Conservation (phyloP, 371 early-diverging fungal species). For the Mortierella sp. region DNA sequence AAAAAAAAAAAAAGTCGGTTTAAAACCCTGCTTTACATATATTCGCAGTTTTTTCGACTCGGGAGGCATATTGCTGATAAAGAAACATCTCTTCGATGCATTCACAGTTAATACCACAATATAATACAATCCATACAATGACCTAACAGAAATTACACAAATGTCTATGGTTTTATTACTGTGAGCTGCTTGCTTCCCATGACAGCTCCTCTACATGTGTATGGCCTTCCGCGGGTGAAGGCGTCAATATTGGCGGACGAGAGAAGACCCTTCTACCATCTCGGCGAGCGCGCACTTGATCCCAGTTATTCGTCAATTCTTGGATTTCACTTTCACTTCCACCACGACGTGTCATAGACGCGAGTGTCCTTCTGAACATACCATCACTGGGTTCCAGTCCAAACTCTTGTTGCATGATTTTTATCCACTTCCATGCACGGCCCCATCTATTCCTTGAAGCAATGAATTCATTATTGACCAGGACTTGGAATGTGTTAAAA, state of each 20-base stretch:
- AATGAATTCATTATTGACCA: conserved; percentile 47
- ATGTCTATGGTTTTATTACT: neutral
- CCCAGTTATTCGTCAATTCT: conserved; percentile 36
- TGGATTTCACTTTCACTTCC: conserved; percentile 13
- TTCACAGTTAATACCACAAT: neutral
- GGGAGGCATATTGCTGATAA: too few species aligned
- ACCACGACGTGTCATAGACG: conserved; percentile 28
- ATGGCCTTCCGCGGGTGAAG: neutral
- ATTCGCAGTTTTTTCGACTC: too few species aligned
- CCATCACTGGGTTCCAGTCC: conserved; percentile 41
- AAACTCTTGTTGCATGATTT: conserved; percentile 41
- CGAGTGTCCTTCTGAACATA: conserved; percentile 43
- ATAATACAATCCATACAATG: neutral
- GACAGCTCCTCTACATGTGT: conserved; percentile 1
- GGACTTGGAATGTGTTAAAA: conserved; percentile 40
- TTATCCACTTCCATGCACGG: conserved; percentile 48
- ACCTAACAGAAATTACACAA: neutral
- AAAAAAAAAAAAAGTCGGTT: too few species aligned
- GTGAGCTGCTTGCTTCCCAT: conserved; percentile 2
- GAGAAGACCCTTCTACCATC: neutral
- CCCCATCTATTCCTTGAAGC: conserved; percentile 38
- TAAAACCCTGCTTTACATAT: too few species aligned
- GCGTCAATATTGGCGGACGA: neutral
- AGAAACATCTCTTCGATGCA: too few species aligned
- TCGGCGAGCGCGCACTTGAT: conserved; percentile 26